phyloP scores from a whole-genome alignment of 2,329 filamentous ascomycete species.

The Aspergillus alliaceus region DNA sequence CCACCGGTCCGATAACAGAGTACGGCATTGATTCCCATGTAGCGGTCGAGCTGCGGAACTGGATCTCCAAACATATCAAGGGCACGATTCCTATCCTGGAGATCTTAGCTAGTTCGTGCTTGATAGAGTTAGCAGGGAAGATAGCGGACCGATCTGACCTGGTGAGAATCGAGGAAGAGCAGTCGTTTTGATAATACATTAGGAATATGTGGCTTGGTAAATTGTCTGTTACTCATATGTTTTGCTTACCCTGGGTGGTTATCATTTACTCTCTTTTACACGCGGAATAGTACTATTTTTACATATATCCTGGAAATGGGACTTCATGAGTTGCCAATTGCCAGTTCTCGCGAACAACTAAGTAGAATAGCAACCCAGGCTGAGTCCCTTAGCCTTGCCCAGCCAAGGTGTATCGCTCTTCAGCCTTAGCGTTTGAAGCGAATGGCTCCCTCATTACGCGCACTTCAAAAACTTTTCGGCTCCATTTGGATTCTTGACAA shows the following conservation, averaged over 20 bases:
- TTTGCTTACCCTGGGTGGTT: neutral
- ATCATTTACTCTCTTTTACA: neutral
- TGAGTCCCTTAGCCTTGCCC: no score
- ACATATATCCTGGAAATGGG: neutral
- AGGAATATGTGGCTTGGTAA: neutral
- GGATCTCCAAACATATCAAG: conserved; percentile 38
- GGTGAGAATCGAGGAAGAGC: neutral
- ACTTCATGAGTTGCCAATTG: no score
- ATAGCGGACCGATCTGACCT: conserved; percentile 16
- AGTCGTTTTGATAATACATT: no score
- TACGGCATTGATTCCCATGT: conserved; percentile 47
- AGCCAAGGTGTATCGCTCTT: no score
- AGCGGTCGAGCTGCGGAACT: conserved; percentile 47
- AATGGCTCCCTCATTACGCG: no score
- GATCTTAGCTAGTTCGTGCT: conserved; percentile 25
- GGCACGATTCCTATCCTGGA: conserved; percentile 29
- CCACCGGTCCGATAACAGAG: conserved; percentile 28
- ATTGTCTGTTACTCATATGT: neutral
- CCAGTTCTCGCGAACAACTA: no score
- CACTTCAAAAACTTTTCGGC: no score
- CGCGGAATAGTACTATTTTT: neutral
- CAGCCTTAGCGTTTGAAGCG: no score
- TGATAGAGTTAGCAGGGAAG: conserved; percentile 22
- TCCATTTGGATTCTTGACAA: no score
- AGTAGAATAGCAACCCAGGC: no score